Percentiles rank a stretch among this genome's conserved stretches.
Conservation (phyloP, 1,139 yeast genomes). For the Pneumocystis carinii region DNA sequence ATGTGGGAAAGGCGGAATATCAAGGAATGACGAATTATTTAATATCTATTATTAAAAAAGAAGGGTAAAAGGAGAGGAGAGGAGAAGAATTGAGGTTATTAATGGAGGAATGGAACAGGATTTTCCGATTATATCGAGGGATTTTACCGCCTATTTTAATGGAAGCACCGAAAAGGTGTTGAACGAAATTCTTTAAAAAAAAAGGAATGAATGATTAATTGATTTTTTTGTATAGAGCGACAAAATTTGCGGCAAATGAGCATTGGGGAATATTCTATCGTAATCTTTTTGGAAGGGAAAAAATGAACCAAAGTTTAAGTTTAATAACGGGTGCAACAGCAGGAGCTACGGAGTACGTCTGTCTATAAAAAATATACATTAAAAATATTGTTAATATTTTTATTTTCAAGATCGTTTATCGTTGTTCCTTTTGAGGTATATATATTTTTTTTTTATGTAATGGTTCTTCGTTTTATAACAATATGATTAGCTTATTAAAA, state of each 20-base stretch:
- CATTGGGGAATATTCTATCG: constrained; percentile 87
- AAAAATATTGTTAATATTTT: not conserved
- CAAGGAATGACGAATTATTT: constrained; percentile 74
- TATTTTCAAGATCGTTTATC: constrained; percentile 43
- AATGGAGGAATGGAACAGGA: constrained; percentile 13
- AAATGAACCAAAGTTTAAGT: constrained; percentile 70
- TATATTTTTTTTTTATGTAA: constrained; percentile 23
- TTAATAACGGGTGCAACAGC: constrained; percentile 94
- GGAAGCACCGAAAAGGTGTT: constrained; percentile 83
- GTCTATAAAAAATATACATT: not conserved
- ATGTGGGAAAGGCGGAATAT: constrained; percentile 48
- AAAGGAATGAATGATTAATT: not conserved
- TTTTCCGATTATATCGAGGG: constrained; percentile 73
- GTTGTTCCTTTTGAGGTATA: constrained; percentile 74
- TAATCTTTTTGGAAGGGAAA: constrained; percentile 48
- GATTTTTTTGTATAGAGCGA: constrained; percentile 41
- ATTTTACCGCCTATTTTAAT: constrained; percentile 88
- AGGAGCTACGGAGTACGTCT: constrained; percentile 63
- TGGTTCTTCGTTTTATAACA: not conserved
- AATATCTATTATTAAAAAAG: constrained; percentile 65
- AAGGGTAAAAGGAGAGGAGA: constrained; percentile 36
- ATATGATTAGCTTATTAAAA: constrained; percentile 25
- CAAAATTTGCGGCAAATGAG: constrained; percentile 95
- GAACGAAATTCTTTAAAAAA: not conserved
- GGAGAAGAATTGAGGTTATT: not conserved